phyloP scores from a whole-genome alignment of 31 red algal genomes.

The Odonthalia washingtoniensis region DNA sequence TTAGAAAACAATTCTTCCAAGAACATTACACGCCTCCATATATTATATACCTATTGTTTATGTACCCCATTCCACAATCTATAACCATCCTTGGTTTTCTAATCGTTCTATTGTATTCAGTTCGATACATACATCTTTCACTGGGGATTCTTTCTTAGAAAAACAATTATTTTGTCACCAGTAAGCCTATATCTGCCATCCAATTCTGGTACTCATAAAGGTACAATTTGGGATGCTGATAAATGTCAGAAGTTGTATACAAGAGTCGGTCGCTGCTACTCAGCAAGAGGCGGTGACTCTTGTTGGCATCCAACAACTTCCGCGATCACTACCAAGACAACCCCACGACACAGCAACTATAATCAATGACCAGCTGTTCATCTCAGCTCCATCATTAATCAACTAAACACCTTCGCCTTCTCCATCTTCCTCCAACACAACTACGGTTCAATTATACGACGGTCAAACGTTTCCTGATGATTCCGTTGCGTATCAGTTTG shows the following conservation, averaged over 20 bases:
- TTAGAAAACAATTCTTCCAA: constrained; percentile 33
- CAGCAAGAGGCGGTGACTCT: too few relatives aligned
- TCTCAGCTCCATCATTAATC: too few relatives aligned
- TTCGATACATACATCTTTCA: constrained; percentile 7
- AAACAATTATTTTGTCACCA: constrained; percentile 13
- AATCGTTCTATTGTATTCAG: constrained; percentile 22
- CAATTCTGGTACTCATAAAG: neutral
- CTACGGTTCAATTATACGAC: too few relatives aligned
- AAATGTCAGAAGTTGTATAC: constrained; percentile 11
- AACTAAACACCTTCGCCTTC: too few relatives aligned
- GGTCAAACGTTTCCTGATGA: too few relatives aligned
- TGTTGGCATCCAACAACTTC: too few relatives aligned
- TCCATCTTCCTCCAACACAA: too few relatives aligned
- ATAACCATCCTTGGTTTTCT: constrained; percentile 51
- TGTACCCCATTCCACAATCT: constrained; percentile 57
- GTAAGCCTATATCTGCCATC: constrained; percentile 36
- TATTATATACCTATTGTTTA: constrained; percentile 47
- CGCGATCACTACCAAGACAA: too few relatives aligned
- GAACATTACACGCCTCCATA: constrained; percentile 57
- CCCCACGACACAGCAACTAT: too few relatives aligned
- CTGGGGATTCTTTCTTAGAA: constrained; percentile 36
- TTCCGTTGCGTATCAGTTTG: too few relatives aligned
- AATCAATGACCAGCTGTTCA: too few relatives aligned
- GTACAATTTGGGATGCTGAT: neutral
- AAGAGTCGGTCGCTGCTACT: constrained; percentile 9